A percentile compares a stretch with the other conserved stretches of the same genome.
These are phyloP conservation scores for Pilobolus umbonatus DNA, from an alignment of 192 early-diverging fungal species.

Conservation along the genomic window DNA sequence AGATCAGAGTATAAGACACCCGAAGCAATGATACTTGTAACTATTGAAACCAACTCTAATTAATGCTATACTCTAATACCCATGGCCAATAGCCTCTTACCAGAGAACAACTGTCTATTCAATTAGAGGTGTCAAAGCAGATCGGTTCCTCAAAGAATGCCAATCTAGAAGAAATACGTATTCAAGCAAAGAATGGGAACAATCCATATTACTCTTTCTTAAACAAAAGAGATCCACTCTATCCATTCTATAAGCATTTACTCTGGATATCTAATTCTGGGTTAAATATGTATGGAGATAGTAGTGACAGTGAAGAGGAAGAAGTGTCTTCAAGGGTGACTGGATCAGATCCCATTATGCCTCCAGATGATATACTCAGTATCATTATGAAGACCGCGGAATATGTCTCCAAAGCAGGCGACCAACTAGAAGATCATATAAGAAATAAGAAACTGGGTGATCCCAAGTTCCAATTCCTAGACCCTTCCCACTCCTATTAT, in stretches of 20 bases:
- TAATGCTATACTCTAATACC: background rate
- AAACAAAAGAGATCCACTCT: constrained; percentile 45
- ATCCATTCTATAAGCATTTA: constrained; percentile 70
- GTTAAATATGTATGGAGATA: background rate
- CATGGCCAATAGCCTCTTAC: constrained; percentile 42
- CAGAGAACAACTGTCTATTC: constrained; percentile 56
- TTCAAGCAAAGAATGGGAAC: constrained; percentile 69
- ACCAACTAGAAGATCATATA: constrained; percentile 39
- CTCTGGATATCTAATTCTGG: constrained; percentile 56
- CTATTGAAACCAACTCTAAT: background rate
- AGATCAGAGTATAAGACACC: constrained; percentile 46
- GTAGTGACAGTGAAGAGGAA: background rate
- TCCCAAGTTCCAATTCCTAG: constrained; percentile 45
- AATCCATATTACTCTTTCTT: constrained; percentile 73
- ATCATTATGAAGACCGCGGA: constrained; percentile 40
- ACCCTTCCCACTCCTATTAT: constrained; percentile 45
- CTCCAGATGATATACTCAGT: background rate
- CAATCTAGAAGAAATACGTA: constrained; percentile 50
- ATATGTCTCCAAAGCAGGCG: constrained; percentile 39
- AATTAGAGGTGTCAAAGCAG: constrained; percentile 60
- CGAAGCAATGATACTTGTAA: constrained; percentile 42
- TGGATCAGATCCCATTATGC: no score
- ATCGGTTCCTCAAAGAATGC: constrained; percentile 48
- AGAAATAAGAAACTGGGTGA: constrained; percentile 36
- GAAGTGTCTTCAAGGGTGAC: no score